Evolutionary conservation across 2,329 filamentous ascomycete genomes (phyloP).

Genomic region (Pseudogymnoascus sp.): DNA sequence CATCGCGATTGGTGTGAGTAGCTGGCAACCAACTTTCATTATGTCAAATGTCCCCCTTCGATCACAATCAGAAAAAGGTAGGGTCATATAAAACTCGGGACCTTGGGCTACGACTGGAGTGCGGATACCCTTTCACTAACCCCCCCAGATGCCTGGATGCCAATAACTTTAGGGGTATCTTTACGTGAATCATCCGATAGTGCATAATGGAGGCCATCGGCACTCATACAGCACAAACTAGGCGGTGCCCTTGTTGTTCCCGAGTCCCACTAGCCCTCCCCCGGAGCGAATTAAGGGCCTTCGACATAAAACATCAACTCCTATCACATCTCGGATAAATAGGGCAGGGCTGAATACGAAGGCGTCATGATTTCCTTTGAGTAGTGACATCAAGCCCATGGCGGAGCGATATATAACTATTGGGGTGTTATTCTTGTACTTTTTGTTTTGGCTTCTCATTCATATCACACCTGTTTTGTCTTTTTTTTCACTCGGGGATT

Average conservation of each 20-base stretch:
- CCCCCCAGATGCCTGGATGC: neutral
- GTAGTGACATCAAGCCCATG: neutral
- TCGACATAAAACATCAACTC: neutral
- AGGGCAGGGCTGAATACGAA: neutral
- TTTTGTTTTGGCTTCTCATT: neutral
- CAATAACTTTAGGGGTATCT: neutral
- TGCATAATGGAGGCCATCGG: neutral
- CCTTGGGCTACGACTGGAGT: neutral
- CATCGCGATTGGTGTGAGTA: neutral
- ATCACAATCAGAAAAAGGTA: neutral
- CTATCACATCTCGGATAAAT: slow-evolving; percentile 1
- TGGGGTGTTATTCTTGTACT: neutral
- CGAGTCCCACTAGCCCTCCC: neutral
- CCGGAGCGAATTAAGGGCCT: neutral
- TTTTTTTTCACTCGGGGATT: neutral
- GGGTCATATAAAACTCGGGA: neutral
- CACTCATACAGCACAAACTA: neutral
- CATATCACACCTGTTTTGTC: neutral
- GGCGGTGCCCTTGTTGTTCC: neutral
- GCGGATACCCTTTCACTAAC: neutral
- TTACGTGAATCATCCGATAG: neutral
- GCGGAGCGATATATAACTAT: neutral
- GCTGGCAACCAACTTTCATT: neutral
- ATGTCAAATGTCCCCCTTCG: neutral
- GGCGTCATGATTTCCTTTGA: neutral